Percentiles rank a stretch among this genome's conserved stretches.
These are phyloP conservation scores for Furcasterigmium sp. DNA, from an alignment of 2,329 filamentous ascomycete species.

Conservation along the genomic window DNA sequence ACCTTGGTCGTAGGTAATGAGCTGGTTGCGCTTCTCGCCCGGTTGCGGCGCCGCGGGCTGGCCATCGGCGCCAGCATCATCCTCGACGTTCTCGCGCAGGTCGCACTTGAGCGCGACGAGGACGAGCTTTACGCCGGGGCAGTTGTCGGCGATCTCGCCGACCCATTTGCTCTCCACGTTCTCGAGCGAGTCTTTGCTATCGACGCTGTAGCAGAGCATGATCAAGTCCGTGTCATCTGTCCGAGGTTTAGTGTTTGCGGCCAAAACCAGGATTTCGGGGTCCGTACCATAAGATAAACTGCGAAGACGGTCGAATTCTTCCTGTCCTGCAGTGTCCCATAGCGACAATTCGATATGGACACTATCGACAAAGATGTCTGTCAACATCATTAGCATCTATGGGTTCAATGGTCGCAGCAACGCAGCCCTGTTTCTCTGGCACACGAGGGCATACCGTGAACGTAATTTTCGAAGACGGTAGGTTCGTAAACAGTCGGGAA, in stretches of 20 bases:
- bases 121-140: conserved; percentile 89
- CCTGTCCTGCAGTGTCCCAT: conserved; percentile 97
- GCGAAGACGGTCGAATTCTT: conserved; percentile 95
- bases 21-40: conserved; percentile 51
- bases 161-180: conserved; percentile 99
- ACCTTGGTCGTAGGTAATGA: conserved; percentile 88
- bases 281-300: conserved; percentile 80
- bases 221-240: conserved; percentile 87
- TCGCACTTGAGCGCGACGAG: conserved; percentile 97
- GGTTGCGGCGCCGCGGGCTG: conserved; percentile 21
- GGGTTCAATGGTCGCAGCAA: too few relatives aligned
- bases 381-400: too few relatives aligned
- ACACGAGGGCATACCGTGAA: too few relatives aligned
- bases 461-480: conserved; percentile 98
- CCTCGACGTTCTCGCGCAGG: conserved; percentile 70
- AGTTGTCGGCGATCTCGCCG: conserved; percentile 96
- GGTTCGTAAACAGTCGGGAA: conserved; percentile 98
- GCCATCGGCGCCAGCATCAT: conserved; percentile 52
- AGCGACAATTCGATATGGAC: conserved; percentile 95
- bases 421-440: too few relatives aligned
- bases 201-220: conserved; percentile 98
- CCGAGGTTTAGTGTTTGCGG: neutral
- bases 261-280: neutral
- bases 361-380: conserved; percentile 97
- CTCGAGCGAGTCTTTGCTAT: conserved; percentile 92